phyloP scores from a whole-genome alignment of 2,329 filamentous ascomycete genomes.

The Colletotrichum salicis region DNA sequence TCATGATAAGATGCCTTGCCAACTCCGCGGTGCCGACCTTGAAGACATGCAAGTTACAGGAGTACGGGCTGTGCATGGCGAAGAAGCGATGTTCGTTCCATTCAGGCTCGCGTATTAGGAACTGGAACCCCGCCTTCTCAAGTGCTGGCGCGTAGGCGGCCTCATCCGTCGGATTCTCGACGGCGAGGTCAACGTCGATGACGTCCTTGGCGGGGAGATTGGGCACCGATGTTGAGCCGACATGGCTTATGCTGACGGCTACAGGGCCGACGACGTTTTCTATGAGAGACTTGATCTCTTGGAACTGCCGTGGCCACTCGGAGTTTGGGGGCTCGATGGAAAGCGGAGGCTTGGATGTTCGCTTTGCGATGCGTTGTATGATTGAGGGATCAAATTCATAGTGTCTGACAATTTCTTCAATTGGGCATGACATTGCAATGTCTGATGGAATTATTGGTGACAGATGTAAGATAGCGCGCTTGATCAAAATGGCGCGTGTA shows the following conservation, averaged over 20 bases:
- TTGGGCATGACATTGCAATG: conserved; percentile 26
- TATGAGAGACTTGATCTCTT: conserved; percentile 46
- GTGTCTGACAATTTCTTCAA: conserved; percentile 42
- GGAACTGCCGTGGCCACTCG: conserved; percentile 49
- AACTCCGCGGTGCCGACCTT: conserved; percentile 54
- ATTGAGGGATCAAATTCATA: conserved; percentile 38
- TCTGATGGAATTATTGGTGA: neutral
- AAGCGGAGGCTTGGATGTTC: conserved; percentile 39
- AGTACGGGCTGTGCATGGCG: conserved; percentile 45
- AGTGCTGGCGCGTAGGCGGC: conserved; percentile 54
- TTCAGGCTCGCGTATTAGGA: conserved; percentile 55
- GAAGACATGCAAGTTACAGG: conserved; percentile 61
- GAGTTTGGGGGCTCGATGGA: conserved; percentile 50
- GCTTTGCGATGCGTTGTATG: conserved; percentile 41
- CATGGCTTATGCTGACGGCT: conserved; percentile 52
- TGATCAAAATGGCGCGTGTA: no score
- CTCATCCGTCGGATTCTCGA: conserved; percentile 53
- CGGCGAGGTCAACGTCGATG: conserved; percentile 63
- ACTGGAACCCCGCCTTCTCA: conserved; percentile 56
- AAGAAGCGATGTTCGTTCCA: conserved; percentile 63
- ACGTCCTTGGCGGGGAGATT: conserved; percentile 61
- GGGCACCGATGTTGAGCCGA: conserved; percentile 62
- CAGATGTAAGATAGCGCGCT: no score
- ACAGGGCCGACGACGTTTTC: conserved; percentile 47
- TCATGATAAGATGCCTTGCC: conserved; percentile 55